phyloP scores from a whole-genome alignment of 306 rosid species.

The Medicago arabica region DNA sequence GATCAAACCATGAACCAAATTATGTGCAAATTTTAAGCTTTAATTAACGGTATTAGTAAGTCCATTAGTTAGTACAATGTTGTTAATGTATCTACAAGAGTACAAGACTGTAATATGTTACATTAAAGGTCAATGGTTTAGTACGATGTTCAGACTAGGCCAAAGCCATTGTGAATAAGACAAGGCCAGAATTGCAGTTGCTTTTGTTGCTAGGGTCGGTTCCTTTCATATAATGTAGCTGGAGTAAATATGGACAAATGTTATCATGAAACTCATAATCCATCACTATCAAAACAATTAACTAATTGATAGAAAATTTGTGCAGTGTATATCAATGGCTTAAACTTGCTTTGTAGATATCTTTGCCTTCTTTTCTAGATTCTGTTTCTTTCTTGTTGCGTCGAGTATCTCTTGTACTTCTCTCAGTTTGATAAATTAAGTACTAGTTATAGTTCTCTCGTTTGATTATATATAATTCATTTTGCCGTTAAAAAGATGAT shows the following conservation, averaged over 20 bases:
- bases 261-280: constrained; percentile 37
- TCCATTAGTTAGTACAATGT: too few relatives aligned
- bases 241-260: constrained; percentile 46
- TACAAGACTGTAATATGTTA: background rate
- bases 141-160: background rate
- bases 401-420: too few relatives aligned
- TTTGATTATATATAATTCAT: too few relatives aligned
- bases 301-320: background rate
- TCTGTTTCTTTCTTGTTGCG: too few relatives aligned
- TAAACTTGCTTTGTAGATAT: background rate
- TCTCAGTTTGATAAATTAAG: too few relatives aligned
- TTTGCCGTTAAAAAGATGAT: background rate
- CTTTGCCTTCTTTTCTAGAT: too few relatives aligned
- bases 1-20: too few relatives aligned
- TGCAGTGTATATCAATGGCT: background rate
- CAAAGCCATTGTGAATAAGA: constrained; percentile 63
- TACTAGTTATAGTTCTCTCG: too few relatives aligned
- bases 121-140: background rate
- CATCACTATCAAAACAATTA: constrained; percentile 33
- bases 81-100: too few relatives aligned
- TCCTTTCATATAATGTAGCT: background rate
- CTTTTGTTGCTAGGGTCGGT: constrained; percentile 37
- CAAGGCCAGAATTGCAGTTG: constrained; percentile 55
- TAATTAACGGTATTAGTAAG: too few relatives aligned
- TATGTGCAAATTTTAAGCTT: too few relatives aligned